phyloP scores from a whole-genome alignment of 1,139 yeast species.

The Protomyces inouyei region DNA sequence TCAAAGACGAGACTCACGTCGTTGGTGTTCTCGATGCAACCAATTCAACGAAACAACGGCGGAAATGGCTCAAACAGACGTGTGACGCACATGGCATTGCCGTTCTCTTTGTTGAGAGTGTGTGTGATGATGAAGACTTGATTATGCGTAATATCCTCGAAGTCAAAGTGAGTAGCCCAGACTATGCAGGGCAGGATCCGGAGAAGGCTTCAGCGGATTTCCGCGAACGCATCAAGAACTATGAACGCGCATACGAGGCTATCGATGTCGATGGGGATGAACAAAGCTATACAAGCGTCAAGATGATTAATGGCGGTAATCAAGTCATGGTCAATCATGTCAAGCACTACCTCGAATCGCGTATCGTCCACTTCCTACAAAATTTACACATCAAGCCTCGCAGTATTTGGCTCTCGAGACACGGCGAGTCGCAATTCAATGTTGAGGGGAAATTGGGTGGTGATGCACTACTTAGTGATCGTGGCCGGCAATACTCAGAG shows the following conservation, averaged over 20 bases:
- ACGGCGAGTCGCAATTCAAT: conserved; percentile 90
- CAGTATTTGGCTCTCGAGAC: conserved; percentile 86
- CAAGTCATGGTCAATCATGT: conserved; percentile 84
- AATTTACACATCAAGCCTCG: conserved; percentile 89
- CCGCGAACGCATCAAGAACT: conserved; percentile 63
- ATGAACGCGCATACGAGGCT: conserved; percentile 71
- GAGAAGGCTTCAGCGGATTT: conserved; percentile 72
- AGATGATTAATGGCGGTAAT: conserved; percentile 77
- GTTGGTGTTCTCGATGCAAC: conserved; percentile 93
- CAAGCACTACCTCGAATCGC: conserved; percentile 80
- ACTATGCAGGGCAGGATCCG: conserved; percentile 66
- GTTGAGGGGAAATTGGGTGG: conserved; percentile 95
- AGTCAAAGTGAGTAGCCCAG: conserved; percentile 83
- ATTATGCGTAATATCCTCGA: conserved; percentile 75
- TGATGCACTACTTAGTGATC: conserved; percentile 76
- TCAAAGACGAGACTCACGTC: conserved; percentile 60
- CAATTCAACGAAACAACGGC: conserved; percentile 65
- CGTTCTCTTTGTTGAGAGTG: conserved; percentile 88
- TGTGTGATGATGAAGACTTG: conserved; percentile 77
- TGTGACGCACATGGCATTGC: conserved; percentile 67
- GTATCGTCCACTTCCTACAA: conserved; percentile 94
- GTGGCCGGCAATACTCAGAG: conserved; percentile 81
- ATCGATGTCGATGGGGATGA: conserved; percentile 49
- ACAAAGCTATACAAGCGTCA: conserved; percentile 70
- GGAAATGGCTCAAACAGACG: conserved; percentile 59